Evolutionary conservation across 495 filamentous ascomycete species (phyloP).

Genomic region (Podospora pseudoanserina): DNA sequence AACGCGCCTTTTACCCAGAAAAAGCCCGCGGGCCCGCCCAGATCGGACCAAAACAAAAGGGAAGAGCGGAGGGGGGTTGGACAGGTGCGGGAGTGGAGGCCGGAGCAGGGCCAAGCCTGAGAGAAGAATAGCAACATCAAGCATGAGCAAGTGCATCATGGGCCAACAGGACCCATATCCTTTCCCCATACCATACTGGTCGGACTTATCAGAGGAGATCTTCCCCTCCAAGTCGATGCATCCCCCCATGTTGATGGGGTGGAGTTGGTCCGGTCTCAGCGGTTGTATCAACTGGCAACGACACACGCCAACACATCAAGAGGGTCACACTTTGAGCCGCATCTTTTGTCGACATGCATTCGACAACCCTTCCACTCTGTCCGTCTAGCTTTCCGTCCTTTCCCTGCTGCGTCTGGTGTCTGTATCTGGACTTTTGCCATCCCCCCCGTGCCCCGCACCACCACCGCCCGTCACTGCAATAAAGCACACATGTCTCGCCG

Average conservation of each 20-base stretch:
- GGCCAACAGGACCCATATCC: conserved; percentile 34
- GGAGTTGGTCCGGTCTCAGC: conserved; percentile 59
- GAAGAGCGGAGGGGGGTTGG: background rate
- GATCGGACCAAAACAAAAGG: conserved; percentile 36
- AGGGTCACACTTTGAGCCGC: conserved; percentile 62
- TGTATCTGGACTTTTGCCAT: conserved; percentile 45
- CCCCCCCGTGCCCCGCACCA: conserved; percentile 45
- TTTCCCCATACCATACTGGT: conserved; percentile 35
- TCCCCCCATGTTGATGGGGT: conserved; percentile 52
- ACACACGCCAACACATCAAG: conserved; percentile 91
- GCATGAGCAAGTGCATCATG: conserved; percentile 40
- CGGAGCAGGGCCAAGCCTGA: conserved; percentile 10
- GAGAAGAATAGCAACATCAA: conserved; percentile 33
- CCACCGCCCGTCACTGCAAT: conserved; percentile 51
- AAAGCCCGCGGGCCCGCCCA: conserved; percentile 17
- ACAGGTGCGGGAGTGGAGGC: conserved; percentile 8
- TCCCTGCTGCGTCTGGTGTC: conserved; percentile 38
- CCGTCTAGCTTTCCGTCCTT: conserved; percentile 45
- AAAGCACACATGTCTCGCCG: conserved; percentile 61
- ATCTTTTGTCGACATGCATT: conserved; percentile 52
- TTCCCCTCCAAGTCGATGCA: conserved; percentile 43
- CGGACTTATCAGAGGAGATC: conserved; percentile 46
- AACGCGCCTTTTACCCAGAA: conserved; percentile 39
- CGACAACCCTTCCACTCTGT: conserved; percentile 45
- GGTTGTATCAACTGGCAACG: conserved; percentile 72